Evolutionary conservation across 768 basidiomycete genomes (phyloP).

Genomic region (Rhizopogon rudus): DNA sequence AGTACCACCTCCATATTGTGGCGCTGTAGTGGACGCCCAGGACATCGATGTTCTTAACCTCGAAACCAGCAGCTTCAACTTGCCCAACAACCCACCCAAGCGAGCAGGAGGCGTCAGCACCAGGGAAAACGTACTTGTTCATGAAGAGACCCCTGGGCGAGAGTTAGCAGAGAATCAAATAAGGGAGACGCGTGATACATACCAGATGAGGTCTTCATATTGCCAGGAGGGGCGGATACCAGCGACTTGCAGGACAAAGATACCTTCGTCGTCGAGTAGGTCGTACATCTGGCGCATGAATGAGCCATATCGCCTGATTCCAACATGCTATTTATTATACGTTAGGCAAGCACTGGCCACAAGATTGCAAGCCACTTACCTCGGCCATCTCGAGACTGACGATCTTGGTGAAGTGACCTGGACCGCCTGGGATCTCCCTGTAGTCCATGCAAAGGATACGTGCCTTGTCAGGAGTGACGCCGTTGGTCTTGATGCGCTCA

Average conservation of each 20-base stretch:
- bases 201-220: slow-evolving; percentile 97
- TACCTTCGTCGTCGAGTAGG: slow-evolving; percentile 89
- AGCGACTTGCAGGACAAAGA: slow-evolving; percentile 96
- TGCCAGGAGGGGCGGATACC: slow-evolving; percentile 96
- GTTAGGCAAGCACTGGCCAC: not conserved
- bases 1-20: slow-evolving; percentile 88
- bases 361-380: slow-evolving; percentile 32
- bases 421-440: slow-evolving; percentile 78
- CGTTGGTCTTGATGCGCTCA: slow-evolving; percentile 78
- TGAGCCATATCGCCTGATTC: slow-evolving; percentile 83
- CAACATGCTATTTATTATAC: slow-evolving; percentile 68
- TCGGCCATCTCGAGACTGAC: slow-evolving; percentile 98
- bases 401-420: slow-evolving; percentile 85
- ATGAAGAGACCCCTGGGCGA: slow-evolving; percentile 83
- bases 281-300: slow-evolving; percentile 93
- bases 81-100: slow-evolving; percentile 91
- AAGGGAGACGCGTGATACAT: slow-evolving; percentile 8
- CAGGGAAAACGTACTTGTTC: slow-evolving; percentile 99
- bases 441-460: slow-evolving; percentile 92
- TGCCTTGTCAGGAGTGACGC: slow-evolving; percentile 64
- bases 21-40: slow-evolving; percentile 97
- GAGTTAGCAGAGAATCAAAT: not conserved
- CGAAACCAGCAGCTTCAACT: slow-evolving; percentile 90
- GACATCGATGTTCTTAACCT: slow-evolving; percentile 94
- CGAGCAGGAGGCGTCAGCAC: slow-evolving; percentile 94